phyloP scores from a whole-genome alignment of 1,284 basidiomycete species.

The Rhodotorula sp. region DNA sequence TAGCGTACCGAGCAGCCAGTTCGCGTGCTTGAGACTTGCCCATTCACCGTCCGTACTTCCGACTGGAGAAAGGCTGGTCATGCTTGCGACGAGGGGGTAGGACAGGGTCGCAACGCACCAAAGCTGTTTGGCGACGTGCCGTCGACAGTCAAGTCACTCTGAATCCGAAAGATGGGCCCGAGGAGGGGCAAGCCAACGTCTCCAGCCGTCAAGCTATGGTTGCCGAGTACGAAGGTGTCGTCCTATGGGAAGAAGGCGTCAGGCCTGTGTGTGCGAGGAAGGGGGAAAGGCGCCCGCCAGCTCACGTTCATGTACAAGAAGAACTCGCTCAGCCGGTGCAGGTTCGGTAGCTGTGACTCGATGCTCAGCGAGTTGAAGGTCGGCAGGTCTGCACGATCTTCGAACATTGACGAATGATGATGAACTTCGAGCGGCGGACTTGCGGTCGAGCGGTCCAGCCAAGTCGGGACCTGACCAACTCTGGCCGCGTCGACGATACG shows the following conservation, averaged over 20 bases:
- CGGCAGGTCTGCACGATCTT: background rate
- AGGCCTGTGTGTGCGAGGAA: background rate
- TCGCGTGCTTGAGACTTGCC: constrained; percentile 16
- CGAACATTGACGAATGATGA: constrained; percentile 35
- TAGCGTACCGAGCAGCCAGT: constrained; percentile 23
- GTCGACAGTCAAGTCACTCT: constrained; percentile 18
- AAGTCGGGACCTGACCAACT: constrained; percentile 20
- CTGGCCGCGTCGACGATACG: background rate
- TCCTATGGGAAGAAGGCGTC: background rate
- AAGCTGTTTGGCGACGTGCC: background rate
- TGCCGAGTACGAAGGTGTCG: constrained; percentile 16
- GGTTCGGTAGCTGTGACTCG: constrained; percentile 38
- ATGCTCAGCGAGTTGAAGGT: constrained; percentile 42
- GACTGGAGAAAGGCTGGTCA: background rate
- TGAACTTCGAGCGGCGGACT: background rate
- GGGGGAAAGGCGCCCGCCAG: background rate
- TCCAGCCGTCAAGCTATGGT: constrained; percentile 2
- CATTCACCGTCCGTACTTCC: constrained; percentile 28
- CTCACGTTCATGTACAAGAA: constrained; percentile 38
- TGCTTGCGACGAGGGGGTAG: background rate
- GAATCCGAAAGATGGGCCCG: constrained; percentile 36
- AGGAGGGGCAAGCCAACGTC: constrained; percentile 30
- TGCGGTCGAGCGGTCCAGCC: constrained; percentile 14
- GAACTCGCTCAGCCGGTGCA: constrained; percentile 22
- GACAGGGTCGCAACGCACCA: background rate